Conservation (phyloP, 148 eudicot genomes). For the Silene uniflora region DNA sequence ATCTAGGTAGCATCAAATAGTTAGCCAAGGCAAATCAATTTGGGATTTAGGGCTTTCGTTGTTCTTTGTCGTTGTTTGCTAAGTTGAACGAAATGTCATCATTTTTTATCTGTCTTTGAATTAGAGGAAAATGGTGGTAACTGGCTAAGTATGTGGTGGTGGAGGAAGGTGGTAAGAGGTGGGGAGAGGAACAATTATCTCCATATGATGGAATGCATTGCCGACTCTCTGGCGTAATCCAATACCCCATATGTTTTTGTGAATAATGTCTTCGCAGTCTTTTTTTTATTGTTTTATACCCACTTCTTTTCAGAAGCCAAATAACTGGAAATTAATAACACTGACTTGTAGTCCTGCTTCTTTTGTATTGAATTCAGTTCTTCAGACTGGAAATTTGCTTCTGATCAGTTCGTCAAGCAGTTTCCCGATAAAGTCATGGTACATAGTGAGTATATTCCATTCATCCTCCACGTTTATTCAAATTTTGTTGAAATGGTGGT, state of each 20-base stretch:
- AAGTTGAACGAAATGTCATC: too few relatives aligned
- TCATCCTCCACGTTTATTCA: slow-evolving; percentile 7
- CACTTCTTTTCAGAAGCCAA: neutral
- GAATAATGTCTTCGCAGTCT: neutral
- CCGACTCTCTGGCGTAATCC: too few relatives aligned
- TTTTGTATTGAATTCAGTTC: slow-evolving; percentile 45
- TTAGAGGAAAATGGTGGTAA: too few relatives aligned
- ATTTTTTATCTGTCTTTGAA: too few relatives aligned
- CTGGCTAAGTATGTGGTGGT: too few relatives aligned
- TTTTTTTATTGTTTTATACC: neutral
- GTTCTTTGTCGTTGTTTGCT: too few relatives aligned
- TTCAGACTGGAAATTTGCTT: slow-evolving; percentile 84
- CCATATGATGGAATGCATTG: too few relatives aligned
- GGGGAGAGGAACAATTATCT: too few relatives aligned
- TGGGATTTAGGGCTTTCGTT: too few relatives aligned
- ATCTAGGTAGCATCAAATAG: too few relatives aligned
- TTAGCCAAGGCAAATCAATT: too few relatives aligned
- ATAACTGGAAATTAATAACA: neutral
- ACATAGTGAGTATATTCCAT: slow-evolving; percentile 51
- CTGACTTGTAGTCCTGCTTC: neutral
- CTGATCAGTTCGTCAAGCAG: slow-evolving; percentile 71
- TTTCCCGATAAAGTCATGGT: slow-evolving; percentile 74
- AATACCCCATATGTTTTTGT: neutral
- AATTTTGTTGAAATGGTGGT: neutral
- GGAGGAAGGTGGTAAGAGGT: too few relatives aligned